A percentile compares a stretch with the other conserved stretches of the same genome.
Evolutionary conservation across 129 eudicot genomes (phyloP).

Genomic region (Centaurea solstitialis): DNA sequence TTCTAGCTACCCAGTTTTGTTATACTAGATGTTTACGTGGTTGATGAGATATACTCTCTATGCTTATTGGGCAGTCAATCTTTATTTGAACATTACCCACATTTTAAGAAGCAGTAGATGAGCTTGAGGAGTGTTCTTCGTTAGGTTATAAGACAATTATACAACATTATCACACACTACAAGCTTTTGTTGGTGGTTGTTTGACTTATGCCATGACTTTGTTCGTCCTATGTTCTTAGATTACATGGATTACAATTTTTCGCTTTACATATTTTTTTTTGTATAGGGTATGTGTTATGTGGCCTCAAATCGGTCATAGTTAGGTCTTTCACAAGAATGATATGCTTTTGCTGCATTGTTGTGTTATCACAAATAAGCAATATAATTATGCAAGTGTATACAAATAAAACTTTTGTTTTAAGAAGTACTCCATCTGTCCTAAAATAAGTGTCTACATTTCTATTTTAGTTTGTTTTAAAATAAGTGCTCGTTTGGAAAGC

Average conservation of each 20-base stretch:
- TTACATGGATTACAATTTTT: not conserved
- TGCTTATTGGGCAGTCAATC: not conserved
- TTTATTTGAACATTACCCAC: not conserved
- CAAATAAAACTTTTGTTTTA: not conserved
- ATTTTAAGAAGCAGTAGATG: not conserved
- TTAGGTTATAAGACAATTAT: not conserved
- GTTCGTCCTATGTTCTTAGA: not conserved
- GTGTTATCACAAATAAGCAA: not conserved
- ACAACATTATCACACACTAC: not conserved
- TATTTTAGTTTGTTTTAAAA: too few species aligned
- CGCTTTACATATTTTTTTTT: not conserved
- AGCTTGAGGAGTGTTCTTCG: constrained; percentile 9
- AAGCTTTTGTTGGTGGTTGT: not conserved
- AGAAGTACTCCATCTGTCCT: not conserved
- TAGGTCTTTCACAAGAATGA: not conserved
- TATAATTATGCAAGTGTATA: not conserved
- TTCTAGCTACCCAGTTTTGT: constrained; percentile 1
- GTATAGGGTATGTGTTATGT: not conserved
- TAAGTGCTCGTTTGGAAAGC: too few species aligned
- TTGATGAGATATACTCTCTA: not conserved
- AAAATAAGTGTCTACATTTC: too few species aligned
- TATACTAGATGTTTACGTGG: not conserved
- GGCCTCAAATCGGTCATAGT: not conserved
- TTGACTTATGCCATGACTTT: constrained; percentile 1
- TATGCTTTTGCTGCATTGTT: too few species aligned